Evolutionary conservation across 306 rosid species (phyloP), one percentile per base, ranked within the genome.

Genomic region (Canavalia gladiata): DNA sequence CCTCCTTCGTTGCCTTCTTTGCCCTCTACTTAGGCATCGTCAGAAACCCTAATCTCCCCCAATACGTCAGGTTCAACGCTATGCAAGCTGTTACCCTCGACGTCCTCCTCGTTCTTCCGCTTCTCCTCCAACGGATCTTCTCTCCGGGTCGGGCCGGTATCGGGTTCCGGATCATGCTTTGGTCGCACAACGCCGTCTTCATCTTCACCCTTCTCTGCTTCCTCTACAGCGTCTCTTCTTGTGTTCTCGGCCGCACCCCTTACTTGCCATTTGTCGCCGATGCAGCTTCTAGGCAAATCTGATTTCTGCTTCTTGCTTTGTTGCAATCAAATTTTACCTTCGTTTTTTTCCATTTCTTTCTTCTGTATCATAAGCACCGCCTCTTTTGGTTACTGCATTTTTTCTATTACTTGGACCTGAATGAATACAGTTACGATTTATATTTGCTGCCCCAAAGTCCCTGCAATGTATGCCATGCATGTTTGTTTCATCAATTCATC

Each of bases 21-120:
- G 97, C 97, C 0, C 90, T 93, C 67, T 95, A 95, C 75, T 18
- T 95, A n/a, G 97, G 99, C 5, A 77, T 95, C 5, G 97, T 91
- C 1, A 73, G 97, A 29, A 95, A 93, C 90, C 95, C 99, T 31
- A 76, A 2, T 70, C 77, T 95, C 70, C 77, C 83, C 72, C 90
- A 75, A 41, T 95, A 80, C 25, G 93, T 84, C 31, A 75, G 98
- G 86, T 95, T 95, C 91, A 93, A 93, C 46, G 83, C 94, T 3
- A 95, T 93, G 98, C 97, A 93, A 72, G 98, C 94, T 3, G 91
- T 95, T 4, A 95, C 94, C 0, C 91, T 93, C 6, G 96, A 93
- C 72, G 93, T 95, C 4, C 93, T 95, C 28, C 80, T 95, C 28
- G 99, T 93, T 28, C 33, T 95, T 4, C 98, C 99, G 0, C 34